Percentiles rank a stretch among this genome's conserved stretches.
Conservation (phyloP, 2,329 filamentous ascomycete species). For the Capronia americana region DNA sequence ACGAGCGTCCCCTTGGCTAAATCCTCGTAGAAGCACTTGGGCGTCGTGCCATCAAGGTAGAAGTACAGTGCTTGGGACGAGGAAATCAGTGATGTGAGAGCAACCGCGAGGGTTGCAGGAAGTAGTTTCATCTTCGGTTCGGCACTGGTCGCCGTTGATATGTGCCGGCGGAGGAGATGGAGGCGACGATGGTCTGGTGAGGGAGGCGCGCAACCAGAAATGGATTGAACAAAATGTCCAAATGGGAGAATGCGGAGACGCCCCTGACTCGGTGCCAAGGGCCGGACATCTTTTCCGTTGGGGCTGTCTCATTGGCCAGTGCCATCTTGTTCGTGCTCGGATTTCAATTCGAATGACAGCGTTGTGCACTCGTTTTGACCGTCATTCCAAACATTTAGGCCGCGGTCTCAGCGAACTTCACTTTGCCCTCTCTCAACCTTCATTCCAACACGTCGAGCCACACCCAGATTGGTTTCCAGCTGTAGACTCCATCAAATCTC, state of each 20-base stretch:
- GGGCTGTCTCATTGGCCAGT: background rate
- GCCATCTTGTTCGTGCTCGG: background rate
- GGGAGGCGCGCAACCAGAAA: slow-evolving; percentile 12
- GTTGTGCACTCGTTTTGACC: background rate
- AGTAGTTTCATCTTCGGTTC: slow-evolving; percentile 33
- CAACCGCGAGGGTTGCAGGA: slow-evolving; percentile 24
- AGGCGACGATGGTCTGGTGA: background rate
- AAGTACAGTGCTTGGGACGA: slow-evolving; percentile 89
- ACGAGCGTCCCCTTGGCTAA: slow-evolving; percentile 96
- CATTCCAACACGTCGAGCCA: slow-evolving; percentile 2
- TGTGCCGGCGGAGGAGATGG: slow-evolving; percentile 1
- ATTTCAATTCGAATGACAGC: background rate
- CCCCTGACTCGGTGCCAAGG: background rate
- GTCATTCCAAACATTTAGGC: background rate
- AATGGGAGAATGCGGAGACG: background rate
- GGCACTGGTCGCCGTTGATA: background rate
- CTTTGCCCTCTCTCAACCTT: background rate
- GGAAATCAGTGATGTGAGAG: slow-evolving; percentile 48
- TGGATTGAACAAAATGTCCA: slow-evolving; percentile 23
- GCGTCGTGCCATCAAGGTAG: slow-evolving; percentile 83
- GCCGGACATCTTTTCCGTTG: background rate
- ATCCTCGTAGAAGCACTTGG: slow-evolving; percentile 98
- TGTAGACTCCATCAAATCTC: background rate
- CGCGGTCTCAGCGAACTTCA: slow-evolving; percentile 8
- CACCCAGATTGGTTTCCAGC: background rate